These are phyloP conservation scores for Adansonia gregorii DNA, from an alignment of 441 rosid species.

Conservation along the genomic window DNA sequence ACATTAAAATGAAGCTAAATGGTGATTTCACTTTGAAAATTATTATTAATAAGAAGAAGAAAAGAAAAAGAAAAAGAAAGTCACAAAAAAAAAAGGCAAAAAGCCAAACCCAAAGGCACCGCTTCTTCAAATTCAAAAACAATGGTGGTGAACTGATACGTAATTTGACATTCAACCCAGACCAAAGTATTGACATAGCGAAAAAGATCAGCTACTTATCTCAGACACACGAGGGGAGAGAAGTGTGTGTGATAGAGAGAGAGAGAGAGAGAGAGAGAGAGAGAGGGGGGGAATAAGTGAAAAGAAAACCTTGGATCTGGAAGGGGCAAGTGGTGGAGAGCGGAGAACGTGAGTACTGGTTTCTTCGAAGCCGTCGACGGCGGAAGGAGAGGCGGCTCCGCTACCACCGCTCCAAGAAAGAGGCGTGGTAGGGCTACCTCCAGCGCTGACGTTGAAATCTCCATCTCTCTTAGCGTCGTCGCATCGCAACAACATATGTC, in stretches of 20 bases:
- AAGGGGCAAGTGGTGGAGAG: conserved; percentile 44
- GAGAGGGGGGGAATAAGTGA: background rate
- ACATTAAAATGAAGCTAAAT: conserved; percentile 7
- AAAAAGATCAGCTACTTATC: conserved; percentile 28
- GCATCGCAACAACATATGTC: conserved; percentile 48
- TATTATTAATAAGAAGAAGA: background rate
- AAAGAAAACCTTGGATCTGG: conserved; percentile 79
- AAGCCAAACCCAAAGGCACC: background rate
- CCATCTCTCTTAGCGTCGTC: conserved; percentile 48
- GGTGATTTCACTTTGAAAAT: conserved; percentile 1
- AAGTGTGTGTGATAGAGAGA: no score
- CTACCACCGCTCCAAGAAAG: conserved; percentile 90
- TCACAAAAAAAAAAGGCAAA: background rate
- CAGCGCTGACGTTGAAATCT: conserved; percentile 54
- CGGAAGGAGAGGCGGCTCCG: conserved; percentile 58
- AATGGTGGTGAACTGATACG: background rate
- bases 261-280: no score
- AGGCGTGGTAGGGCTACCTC: conserved; percentile 93
- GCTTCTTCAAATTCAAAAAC: conserved; percentile 9
- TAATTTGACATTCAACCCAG: background rate
- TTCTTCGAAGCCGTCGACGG: conserved; percentile 65
- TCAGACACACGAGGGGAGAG: background rate
- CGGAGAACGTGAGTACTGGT: conserved; percentile 48
- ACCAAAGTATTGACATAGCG: conserved; percentile 1
- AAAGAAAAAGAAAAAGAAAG: background rate